Evolutionary conservation across 176 grass and related monocot genomes (phyloP), one percentile per base, ranked within the genome.

Genomic region (Triticum dicoccoides): DNA sequence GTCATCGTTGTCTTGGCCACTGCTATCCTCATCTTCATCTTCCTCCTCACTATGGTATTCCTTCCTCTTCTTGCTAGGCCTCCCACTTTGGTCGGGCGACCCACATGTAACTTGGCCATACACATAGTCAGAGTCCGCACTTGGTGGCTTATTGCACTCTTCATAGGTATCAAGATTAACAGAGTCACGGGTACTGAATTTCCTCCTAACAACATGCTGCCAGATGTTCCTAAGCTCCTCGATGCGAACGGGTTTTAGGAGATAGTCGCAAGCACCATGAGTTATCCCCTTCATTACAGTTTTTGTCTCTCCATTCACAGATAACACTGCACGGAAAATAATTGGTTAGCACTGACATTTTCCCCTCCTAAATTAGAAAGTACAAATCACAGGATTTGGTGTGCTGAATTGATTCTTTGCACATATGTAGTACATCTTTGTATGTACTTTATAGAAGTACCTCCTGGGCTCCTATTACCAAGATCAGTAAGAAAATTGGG

Each of bases 261-360:
- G 94, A 86, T 99, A 99, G 69, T 99, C 94, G 39, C 94, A 99
- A 1, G 97, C 97, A 42, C 97, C 97, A 85, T 99, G 97, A 29
- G 97, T 96, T 86, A 99, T 96, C 78, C 97, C 94, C 80, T 99
- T 99, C 97, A 99, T 96, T 47, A 99, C 97, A 77, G 90, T 93
- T 87, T 96, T 96, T 35, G 94, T 99, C 32, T 96, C 97, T 61
- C 94, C 94, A 88, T 96, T 99, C 13, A 83, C 94, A 21, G 97
- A 99, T 64, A 96, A 32, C 92, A 99, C 97, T 99, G 85, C 77
- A 94, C 30, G 66, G 41, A 80, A 83, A 89, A 88, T 74, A 68
- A 78, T 78, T 49, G 1, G 71, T 82, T 82, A 88, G 25, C 23
- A 86, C 58, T 14, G 30, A 39, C 39, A 75, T 20, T 73, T 83